Conservation (phyloP, 768 basidiomycete genomes). For the Tulasnella sp. region DNA sequence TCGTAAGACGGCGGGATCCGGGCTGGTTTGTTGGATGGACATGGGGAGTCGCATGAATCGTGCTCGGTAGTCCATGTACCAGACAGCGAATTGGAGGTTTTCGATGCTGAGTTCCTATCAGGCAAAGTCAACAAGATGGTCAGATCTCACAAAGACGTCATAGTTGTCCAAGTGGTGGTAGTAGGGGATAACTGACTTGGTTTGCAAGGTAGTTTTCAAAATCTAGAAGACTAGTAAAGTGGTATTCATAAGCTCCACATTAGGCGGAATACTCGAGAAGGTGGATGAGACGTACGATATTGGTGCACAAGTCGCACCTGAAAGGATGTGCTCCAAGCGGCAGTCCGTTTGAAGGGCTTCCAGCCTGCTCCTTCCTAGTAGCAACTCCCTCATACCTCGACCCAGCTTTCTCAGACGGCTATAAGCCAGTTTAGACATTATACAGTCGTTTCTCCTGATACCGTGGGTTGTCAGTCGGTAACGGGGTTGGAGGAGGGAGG, state of each 20-base stretch:
- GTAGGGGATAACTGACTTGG: background rate
- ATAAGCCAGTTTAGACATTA: background rate
- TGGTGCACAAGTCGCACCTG: constrained; percentile 32
- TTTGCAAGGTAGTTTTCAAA: constrained; percentile 23
- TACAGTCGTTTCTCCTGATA: background rate
- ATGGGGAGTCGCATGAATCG: constrained; percentile 25
- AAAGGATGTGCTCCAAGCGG: constrained; percentile 26
- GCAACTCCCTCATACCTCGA: background rate
- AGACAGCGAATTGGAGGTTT: constrained; percentile 29
- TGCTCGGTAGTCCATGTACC: constrained; percentile 31
- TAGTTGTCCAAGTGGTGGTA: background rate
- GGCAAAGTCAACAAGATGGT: background rate
- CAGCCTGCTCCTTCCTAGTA: background rate
- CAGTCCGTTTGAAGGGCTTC: constrained; percentile 6
- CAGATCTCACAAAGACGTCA: background rate
- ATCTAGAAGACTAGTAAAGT: constrained; percentile 21
- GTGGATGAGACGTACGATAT: constrained; percentile 24
- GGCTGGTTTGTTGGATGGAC: background rate
- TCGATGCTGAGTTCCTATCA: constrained; percentile 25
- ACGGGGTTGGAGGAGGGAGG: background rate
- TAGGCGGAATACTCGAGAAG: no score
- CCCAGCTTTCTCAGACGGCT: background rate
- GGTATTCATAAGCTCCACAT: background rate
- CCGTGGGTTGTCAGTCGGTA: background rate
- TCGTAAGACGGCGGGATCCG: background rate